A percentile compares a stretch with the other conserved stretches of the same genome.
phyloP scores from a whole-genome alignment of 768 basidiomycete genomes.

The Cystofilobasidium ferigula region DNA sequence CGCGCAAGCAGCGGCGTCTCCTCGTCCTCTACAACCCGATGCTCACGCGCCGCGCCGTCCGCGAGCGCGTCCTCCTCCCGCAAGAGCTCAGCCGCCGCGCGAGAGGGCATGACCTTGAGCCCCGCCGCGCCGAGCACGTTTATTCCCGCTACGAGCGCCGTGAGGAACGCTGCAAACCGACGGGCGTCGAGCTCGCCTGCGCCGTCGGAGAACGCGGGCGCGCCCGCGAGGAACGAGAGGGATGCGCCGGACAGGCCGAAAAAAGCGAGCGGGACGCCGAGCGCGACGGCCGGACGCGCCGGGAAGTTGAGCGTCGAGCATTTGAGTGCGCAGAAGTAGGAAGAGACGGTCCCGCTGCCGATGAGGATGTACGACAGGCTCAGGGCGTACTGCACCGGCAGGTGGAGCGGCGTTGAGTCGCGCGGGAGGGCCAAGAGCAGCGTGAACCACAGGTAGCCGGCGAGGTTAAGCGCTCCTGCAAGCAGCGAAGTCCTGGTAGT shows the following conservation, averaged over 20 bases:
- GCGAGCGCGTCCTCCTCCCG: conserved; percentile 13
- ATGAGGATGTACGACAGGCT: conserved; percentile 2
- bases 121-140: conserved; percentile 1
- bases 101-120: conserved; percentile 16
- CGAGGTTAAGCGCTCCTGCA: conserved; percentile 2
- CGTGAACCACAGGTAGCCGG: conserved; percentile 11
- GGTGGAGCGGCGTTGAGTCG: background rate
- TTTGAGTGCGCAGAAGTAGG: conserved; percentile 24
- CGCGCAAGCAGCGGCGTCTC: conserved; percentile 1
- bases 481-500: conserved; percentile 12
- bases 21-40: background rate
- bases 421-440: background rate
- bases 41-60: conserved; percentile 1
- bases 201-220: conserved; percentile 5
- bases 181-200: conserved; percentile 17
- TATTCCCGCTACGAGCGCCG: background rate
- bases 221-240: conserved; percentile 2
- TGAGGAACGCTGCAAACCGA: background rate
- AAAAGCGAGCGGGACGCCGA: conserved; percentile 18
- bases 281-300: conserved; percentile 16
- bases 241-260: conserved; percentile 18
- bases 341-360: conserved; percentile 12
- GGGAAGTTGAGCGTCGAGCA: conserved; percentile 22
- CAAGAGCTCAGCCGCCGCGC: conserved; percentile 5
- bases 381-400: conserved; percentile 16